Evolutionary conservation across 306 rosid species (phyloP).

Genomic region (Comarum palustre): DNA sequence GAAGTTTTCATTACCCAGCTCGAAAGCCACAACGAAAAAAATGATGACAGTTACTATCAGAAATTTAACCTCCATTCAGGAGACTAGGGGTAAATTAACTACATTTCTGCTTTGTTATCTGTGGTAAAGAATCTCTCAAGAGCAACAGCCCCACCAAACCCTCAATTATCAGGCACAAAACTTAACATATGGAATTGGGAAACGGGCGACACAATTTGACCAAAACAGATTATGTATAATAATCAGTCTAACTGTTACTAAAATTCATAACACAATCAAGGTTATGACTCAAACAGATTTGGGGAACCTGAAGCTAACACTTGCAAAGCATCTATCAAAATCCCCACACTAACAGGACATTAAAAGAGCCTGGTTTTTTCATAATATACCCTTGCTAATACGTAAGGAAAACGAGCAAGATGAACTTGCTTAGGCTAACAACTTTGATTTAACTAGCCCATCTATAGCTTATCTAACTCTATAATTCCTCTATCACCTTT

Average conservation of each 20-base stretch:
- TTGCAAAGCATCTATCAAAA: conserved; percentile 26
- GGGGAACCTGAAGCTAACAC: conserved; percentile 23
- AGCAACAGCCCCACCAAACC: background rate
- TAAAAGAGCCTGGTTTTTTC: conserved; percentile 47
- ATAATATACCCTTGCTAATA: conserved; percentile 34
- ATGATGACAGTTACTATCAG: background rate
- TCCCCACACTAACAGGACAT: conserved; percentile 51
- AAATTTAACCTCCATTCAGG: background rate
- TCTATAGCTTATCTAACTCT: conserved; percentile 36
- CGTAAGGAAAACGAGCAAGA: conserved; percentile 22
- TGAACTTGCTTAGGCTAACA: conserved; percentile 30
- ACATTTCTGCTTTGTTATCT: background rate
- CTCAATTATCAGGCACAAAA: background rate
- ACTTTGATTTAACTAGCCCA: conserved; percentile 34
- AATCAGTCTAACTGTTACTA: background rate
- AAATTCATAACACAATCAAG: background rate
- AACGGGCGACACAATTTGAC: background rate
- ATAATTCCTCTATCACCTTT: conserved; percentile 32
- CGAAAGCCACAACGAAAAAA: background rate
- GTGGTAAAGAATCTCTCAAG: background rate
- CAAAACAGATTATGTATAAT: background rate
- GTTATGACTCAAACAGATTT: conserved; percentile 10
- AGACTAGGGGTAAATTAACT: background rate
- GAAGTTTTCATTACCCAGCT: background rate
- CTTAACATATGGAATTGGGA: background rate